These are phyloP conservation scores for Colletotrichum agaves DNA, from an alignment of 2,329 filamentous ascomycete species.

Conservation along the genomic window DNA sequence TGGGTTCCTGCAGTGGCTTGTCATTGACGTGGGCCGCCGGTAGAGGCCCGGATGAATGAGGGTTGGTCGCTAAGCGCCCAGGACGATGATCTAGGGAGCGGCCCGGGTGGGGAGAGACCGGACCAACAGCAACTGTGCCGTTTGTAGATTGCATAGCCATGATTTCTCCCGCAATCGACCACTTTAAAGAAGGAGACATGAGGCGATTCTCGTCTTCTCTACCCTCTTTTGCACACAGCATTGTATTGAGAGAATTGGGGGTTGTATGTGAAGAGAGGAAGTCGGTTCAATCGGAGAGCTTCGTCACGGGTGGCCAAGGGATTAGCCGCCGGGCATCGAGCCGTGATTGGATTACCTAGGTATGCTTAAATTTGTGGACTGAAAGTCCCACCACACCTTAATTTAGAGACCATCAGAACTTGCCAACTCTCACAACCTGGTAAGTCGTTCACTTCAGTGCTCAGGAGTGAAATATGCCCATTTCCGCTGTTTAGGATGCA, in stretches of 20 bases:
- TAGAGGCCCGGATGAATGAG: conserved; percentile 26
- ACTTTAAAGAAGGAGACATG: no score
- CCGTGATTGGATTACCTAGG: conserved; percentile 6
- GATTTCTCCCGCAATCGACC: not conserved
- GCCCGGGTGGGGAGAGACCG: conserved; percentile 16
- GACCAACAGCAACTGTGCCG: conserved; percentile 7
- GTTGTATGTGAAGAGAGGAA: not conserved
- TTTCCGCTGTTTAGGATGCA: not conserved
- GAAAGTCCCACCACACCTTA: conserved; percentile 12
- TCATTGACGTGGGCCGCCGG: conserved; percentile 16
- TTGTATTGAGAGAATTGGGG: not conserved
- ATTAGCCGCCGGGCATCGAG: conserved; percentile 22
- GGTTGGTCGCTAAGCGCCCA: conserved; percentile 28
- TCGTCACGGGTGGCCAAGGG: not conserved
- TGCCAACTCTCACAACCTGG: not conserved
- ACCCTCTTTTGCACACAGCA: not conserved
- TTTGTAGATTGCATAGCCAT: conserved; percentile 7
- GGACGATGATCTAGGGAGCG: conserved; percentile 26
- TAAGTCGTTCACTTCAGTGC: not conserved
- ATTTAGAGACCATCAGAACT: conserved; percentile 19
- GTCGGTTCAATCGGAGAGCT: not conserved
- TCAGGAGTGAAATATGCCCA: not conserved
- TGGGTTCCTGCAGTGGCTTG: conserved; percentile 19
- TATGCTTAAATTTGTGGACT: not conserved
- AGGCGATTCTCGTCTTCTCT: no score